Base-by-base conservation (phyloP, 768 basidiomycete species). In the Mycena haematopus region DNA sequence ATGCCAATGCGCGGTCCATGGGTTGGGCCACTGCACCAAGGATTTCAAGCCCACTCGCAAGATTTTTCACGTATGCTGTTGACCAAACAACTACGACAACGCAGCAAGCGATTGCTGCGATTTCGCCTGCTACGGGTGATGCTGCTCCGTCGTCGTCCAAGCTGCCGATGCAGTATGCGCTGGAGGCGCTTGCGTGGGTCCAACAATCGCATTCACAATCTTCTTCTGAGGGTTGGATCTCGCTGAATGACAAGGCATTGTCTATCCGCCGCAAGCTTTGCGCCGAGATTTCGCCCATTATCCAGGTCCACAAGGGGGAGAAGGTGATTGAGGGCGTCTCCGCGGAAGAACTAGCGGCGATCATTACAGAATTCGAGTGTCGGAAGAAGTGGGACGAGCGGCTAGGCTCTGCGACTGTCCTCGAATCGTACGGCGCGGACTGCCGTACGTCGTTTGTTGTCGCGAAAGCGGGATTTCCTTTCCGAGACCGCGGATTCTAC, bases 321-420 rank as follows among this genome's bases (percentile, higher is more conserved):
- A 92, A 93, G 75, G 93, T 98, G 63, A 89, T 99, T 52, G 92
- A 98, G 72, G 95, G 95, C 4, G 85, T 96, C 13, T 92, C 94
- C 1, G 95, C 95, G 1, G 96, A 97, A 71, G 96, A 99, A 73
- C 80, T 98, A 36, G 88, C 86, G 0, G 81, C 88, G 1, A 83
- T 92, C 22, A 81, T 97, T 19, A 82, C 82, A 9, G 89, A 88
- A 63, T 82, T 84, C 42, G 84, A 87, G 52, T 90, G 88, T 60
- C 83, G 93, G 63, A 88, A 86, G 72, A 82, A 83, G 27, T 97
- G 95, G 95, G 95, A 97, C 70, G 90, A 95, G 56, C 81, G 90
- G 22, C 90, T 93, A 68, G 91, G 90, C 61, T 86, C 84, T n/a
- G 85, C 82, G 7, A 78, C 76, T 14, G 76, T 86, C 5, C 78